Conservation (phyloP, 2,329 filamentous ascomycete genomes). For the Lecanicillium sp. region DNA sequence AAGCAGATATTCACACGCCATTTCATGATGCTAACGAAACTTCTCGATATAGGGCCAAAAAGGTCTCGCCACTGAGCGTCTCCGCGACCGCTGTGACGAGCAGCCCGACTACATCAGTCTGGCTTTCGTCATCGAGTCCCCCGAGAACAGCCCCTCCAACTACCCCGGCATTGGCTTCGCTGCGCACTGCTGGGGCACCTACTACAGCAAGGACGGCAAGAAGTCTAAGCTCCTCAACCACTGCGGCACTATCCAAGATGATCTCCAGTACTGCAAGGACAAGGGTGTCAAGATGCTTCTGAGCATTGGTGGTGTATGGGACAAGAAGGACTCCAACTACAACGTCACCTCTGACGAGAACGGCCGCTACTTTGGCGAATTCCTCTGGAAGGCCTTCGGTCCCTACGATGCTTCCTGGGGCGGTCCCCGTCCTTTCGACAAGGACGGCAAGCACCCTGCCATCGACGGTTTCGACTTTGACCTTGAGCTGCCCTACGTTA, state of each 20-base stretch:
- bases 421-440: slow-evolving; percentile 35
- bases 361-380: slow-evolving; percentile 32
- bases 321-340: slow-evolving; percentile 26
- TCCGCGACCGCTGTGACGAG: slow-evolving; percentile 31
- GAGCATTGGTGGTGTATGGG: slow-evolving; percentile 33
- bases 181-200: slow-evolving; percentile 30
- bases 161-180: slow-evolving; percentile 37
- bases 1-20: not conserved
- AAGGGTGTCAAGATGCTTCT: slow-evolving; percentile 38
- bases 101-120: slow-evolving; percentile 33
- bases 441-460: slow-evolving; percentile 20
- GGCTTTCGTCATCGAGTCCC: slow-evolving; percentile 32
- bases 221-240: slow-evolving; percentile 28
- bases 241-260: slow-evolving; percentile 31
- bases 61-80: slow-evolving; percentile 21
- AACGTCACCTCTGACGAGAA: slow-evolving; percentile 25
- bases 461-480: slow-evolving; percentile 41
- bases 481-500: slow-evolving; percentile 30
- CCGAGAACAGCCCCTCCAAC: slow-evolving; percentile 28
- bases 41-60: slow-evolving; percentile 29
- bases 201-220: slow-evolving; percentile 19
- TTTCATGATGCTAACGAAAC: slow-evolving; percentile 9
- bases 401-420: slow-evolving; percentile 26
- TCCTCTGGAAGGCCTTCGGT: slow-evolving; percentile 34
- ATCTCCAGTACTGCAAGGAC: slow-evolving; percentile 36